phyloP scores from a whole-genome alignment of 768 basidiomycete genomes.

The Arthromyces matolae region DNA sequence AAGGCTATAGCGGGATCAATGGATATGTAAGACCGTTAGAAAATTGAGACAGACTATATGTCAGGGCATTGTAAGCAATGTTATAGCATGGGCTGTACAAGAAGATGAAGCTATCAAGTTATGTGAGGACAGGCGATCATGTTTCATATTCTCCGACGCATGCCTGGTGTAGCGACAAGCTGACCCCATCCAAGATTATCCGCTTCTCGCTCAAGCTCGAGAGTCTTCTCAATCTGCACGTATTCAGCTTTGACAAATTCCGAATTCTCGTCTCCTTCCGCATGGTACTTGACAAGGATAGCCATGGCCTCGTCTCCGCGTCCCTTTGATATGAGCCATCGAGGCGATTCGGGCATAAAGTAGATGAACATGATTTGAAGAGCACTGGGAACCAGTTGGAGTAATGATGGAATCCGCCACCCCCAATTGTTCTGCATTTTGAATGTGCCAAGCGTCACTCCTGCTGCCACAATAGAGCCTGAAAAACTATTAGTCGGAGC shows the following conservation, averaged over 20 bases:
- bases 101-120: slow-evolving; percentile 55
- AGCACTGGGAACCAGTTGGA: slow-evolving; percentile 51
- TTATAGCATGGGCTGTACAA: slow-evolving; percentile 55
- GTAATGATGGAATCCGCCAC: slow-evolving; percentile 67
- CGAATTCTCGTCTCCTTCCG: slow-evolving; percentile 50
- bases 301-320: slow-evolving; percentile 44
- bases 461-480: slow-evolving; percentile 58
- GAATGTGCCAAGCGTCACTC: slow-evolving; percentile 63
- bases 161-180: slow-evolving; percentile 43
- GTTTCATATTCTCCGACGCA: slow-evolving; percentile 51
- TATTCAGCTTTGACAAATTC: slow-evolving; percentile 59
- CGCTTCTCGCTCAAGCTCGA: slow-evolving; percentile 49
- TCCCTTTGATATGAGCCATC: slow-evolving; percentile 60
- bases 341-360: slow-evolving; percentile 62
- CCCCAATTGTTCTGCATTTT: slow-evolving; percentile 54
- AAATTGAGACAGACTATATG: slow-evolving; percentile 41
- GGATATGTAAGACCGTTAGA: slow-evolving; percentile 16
- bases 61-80: slow-evolving; percentile 53
- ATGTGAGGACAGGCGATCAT: no score
- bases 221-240: slow-evolving; percentile 50
- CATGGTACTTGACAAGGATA: slow-evolving; percentile 55
- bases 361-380: slow-evolving; percentile 54
- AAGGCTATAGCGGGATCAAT: slow-evolving; percentile 45
- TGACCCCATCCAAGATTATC: slow-evolving; percentile 45
- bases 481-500: no score